These are phyloP conservation scores for Raphanus sativus DNA, from an alignment of 345 rosid species.

Conservation along the genomic window DNA sequence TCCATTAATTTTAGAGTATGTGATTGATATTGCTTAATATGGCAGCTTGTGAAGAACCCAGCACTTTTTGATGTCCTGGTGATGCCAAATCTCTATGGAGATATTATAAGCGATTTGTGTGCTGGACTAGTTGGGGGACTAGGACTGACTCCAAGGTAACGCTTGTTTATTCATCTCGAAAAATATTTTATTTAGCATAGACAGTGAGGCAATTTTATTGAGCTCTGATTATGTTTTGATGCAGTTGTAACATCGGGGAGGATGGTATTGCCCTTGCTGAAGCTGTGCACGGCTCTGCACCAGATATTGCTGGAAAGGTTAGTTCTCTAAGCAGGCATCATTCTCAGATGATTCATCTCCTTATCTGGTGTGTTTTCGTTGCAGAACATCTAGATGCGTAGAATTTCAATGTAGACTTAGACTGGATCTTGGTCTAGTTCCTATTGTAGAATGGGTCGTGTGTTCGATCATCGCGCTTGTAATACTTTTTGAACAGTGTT, in stretches of 20 bases:
- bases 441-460: not conserved
- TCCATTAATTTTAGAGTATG: too few species aligned
- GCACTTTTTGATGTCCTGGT: slow-evolving; percentile 90
- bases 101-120: slow-evolving; percentile 95
- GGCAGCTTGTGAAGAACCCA: slow-evolving; percentile 97
- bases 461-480: not conserved
- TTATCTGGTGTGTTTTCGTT: not conserved
- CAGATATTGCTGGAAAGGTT: slow-evolving; percentile 98
- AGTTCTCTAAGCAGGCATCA: slow-evolving; percentile 21
- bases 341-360: not conserved
- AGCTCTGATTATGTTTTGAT: slow-evolving; percentile 23
- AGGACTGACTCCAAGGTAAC: slow-evolving; percentile 96
- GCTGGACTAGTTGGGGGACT: slow-evolving; percentile 98
- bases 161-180: not conserved
- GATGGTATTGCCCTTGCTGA: slow-evolving; percentile 97
- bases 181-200: slow-evolving; percentile 10
- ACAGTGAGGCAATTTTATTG: not conserved
- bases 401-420: not conserved
- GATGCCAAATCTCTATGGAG: slow-evolving; percentile 99
- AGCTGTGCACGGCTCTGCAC: slow-evolving; percentile 99
- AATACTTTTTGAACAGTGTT: not conserved
- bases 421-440: not conserved
- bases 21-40: slow-evolving; percentile 5
- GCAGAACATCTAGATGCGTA: not conserved
- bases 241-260: slow-evolving; percentile 91